These are phyloP conservation scores for Mesembryanthemum crystallinum DNA, from an alignment of 148 eudicot species.

Conservation along the genomic window DNA sequence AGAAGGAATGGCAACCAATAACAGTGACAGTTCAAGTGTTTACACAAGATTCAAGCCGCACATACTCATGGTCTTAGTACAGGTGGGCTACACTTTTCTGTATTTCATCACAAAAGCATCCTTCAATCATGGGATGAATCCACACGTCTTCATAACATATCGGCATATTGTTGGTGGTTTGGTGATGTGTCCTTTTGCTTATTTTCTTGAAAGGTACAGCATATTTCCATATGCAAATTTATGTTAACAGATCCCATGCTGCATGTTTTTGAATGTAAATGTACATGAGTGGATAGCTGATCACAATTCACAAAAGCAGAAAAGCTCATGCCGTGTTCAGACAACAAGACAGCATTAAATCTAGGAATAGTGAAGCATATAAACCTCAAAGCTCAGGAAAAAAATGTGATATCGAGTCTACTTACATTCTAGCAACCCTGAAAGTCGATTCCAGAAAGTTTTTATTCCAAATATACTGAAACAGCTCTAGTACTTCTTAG, in stretches of 20 bases:
- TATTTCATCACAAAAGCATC: constrained; percentile 81
- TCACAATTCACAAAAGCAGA: not conserved
- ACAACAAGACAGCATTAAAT: not conserved
- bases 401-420: not conserved
- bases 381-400: not conserved
- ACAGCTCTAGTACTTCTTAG: too few relatives aligned
- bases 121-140: constrained; percentile 81
- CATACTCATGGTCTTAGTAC: constrained; percentile 59
- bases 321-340: not conserved
- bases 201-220: constrained; percentile 69
- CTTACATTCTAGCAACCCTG: too few relatives aligned
- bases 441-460: too few relatives aligned
- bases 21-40: constrained; percentile 10
- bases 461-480: too few relatives aligned
- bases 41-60: constrained; percentile 66
- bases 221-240: not conserved
- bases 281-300: not conserved
- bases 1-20: constrained; percentile 13
- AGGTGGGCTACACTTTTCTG: constrained; percentile 61
- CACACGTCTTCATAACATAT: constrained; percentile 74
- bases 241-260: not conserved
- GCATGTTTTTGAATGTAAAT: not conserved
- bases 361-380: not conserved
- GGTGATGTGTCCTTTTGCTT: constrained; percentile 65
- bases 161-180: constrained; percentile 63